phyloP scores from a whole-genome alignment of 2,329 filamentous ascomycete genomes.

The Cadophora sp. region DNA sequence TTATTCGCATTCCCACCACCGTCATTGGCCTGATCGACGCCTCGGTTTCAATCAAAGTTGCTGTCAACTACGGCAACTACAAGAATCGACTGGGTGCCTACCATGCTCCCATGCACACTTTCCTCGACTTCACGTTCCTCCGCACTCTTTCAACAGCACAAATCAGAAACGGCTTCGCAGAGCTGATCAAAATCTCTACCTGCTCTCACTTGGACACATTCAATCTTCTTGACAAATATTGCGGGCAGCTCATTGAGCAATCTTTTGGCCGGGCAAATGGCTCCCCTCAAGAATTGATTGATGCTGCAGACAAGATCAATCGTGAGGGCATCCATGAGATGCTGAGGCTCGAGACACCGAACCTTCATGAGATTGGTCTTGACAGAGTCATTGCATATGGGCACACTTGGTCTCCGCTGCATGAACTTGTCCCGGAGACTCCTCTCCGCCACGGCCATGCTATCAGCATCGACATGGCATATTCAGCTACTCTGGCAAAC shows the following conservation, averaged over 20 bases:
- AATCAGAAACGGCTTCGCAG: constrained; percentile 76
- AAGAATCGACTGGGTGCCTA: constrained; percentile 79
- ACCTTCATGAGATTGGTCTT: constrained; percentile 75
- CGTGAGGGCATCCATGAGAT: constrained; percentile 74
- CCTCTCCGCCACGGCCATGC: constrained; percentile 76
- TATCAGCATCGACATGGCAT: constrained; percentile 79
- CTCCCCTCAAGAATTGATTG: constrained; percentile 59
- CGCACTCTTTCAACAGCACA: constrained; percentile 70
- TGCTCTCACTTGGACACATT: constrained; percentile 72
- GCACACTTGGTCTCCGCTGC: constrained; percentile 77
- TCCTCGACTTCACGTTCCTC: constrained; percentile 77
- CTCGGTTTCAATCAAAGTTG: constrained; percentile 79
- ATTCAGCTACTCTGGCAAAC: constrained; percentile 72
- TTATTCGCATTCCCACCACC: constrained; percentile 75
- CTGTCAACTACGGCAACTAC: constrained; percentile 77
- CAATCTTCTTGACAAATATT: constrained; percentile 71
- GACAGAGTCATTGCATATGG: constrained; percentile 78
- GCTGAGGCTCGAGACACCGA: constrained; percentile 75
- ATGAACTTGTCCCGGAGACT: constrained; percentile 72
- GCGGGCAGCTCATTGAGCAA: constrained; percentile 69
- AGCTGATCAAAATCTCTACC: constrained; percentile 78
- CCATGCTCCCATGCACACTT: constrained; percentile 74
- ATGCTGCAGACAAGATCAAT: constrained; percentile 71
- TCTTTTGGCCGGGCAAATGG: constrained; percentile 68
- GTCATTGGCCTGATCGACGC: constrained; percentile 79